phyloP scores from a whole-genome alignment of 78 protist genomes.

The Emiliania huxleyi region DNA sequence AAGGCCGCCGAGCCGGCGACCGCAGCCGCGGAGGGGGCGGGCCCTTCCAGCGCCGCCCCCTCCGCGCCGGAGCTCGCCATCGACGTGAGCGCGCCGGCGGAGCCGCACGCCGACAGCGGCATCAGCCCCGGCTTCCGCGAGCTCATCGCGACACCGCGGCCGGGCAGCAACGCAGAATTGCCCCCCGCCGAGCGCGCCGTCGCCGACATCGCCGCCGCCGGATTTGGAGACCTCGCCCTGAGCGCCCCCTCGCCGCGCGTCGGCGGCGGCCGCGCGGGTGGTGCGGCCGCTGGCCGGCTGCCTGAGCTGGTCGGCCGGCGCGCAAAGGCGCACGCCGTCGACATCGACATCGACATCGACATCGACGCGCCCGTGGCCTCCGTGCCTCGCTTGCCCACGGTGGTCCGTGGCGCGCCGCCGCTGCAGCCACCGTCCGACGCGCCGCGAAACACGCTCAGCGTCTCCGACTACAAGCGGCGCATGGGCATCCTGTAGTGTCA shows the following conservation, averaged over 20 bases:
- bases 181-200: too few relatives aligned
- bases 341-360: background rate
- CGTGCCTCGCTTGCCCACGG: too few relatives aligned
- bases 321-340: background rate
- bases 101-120: background rate
- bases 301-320: background rate
- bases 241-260: background rate
- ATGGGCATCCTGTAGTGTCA: background rate
- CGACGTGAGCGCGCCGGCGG: background rate
- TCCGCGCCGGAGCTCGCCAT: background rate
- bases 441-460: background rate
- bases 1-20: background rate
- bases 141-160: background rate
- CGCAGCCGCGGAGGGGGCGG: background rate
- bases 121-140: background rate
- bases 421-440: background rate
- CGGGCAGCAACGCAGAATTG: too few relatives aligned
- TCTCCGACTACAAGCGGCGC: background rate
- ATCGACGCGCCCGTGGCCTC: background rate
- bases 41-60: background rate
- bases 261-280: background rate
- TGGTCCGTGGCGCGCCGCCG: background rate
- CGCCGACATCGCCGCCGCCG: too few relatives aligned
- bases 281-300: background rate
- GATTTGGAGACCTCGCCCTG: background rate